Base-by-base conservation (phyloP, 371 early-diverging fungal genomes). In the Mucor circinelloides region DNA sequence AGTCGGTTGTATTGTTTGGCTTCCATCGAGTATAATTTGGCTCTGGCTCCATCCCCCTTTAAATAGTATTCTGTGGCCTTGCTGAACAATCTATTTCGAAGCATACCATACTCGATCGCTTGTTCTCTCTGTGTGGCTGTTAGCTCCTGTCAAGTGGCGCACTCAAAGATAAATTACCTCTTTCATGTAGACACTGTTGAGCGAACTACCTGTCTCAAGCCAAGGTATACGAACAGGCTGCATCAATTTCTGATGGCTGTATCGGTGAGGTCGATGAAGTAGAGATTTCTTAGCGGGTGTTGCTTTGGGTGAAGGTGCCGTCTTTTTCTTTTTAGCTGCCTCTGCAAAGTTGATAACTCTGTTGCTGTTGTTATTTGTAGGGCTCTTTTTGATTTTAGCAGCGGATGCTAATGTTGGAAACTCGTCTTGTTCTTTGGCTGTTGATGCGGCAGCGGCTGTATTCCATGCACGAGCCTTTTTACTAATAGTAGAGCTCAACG, bases 71-170 rank as follows among this genome's bases (percentile, higher is more conserved):
- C 80, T 5, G 85, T 82, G 0, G 89, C 87, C 62, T 80, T 73
- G 25, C 82, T 84, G 56, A 87, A 89, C 66, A 85, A 85, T 25
- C 81, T 75, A 63, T 89, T 87, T 32, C 89, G 78, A 10, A 84
- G 74, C 77, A 75, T 81, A 25, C 81, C 87, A 56, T 82, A 85
- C 31, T 83, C 79, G 54, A 85, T 85, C 3, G 87, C 89, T 71
- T 85, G 73, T 46, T 80, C 77, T 55, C 89, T 74, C 68, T 70
- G 31, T 46, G 10, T n/a, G 21, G n/a, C n/a, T n/a, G n/a, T n/a
- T n/a, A n/a, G n/a, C 12, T 42, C 15, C 12, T 17, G 2, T 17
- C 19, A 17, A 42, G 5, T 15, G 19, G 44, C 44, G 44, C 2
- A 9, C 21, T 46, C 13, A 1, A 5, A 17, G 44, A 17, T 42